phyloP scores from a whole-genome alignment of 1,139 yeast genomes.

The Suhomyces bolitotheri region DNA sequence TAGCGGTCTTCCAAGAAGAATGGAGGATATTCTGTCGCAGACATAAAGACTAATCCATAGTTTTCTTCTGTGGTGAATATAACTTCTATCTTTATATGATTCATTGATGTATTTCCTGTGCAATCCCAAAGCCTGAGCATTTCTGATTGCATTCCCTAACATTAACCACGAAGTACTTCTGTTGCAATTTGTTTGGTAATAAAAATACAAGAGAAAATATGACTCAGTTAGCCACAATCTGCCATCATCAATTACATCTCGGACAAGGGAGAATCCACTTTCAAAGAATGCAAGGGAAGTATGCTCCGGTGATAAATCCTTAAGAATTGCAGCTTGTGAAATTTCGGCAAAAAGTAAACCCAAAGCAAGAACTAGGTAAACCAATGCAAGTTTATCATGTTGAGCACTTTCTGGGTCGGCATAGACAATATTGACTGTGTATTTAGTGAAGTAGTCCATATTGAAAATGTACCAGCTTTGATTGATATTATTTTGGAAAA shows the following conservation, averaged over 20 bases:
- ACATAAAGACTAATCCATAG: constrained; percentile 42
- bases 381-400: constrained; percentile 17
- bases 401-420: constrained; percentile 11
- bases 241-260: constrained; percentile 36
- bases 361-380: constrained; percentile 42
- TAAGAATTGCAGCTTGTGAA: constrained; percentile 19
- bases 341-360: constrained; percentile 35
- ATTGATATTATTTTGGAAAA: constrained; percentile 22
- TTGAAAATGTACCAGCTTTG: constrained; percentile 30
- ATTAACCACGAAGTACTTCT: constrained; percentile 43
- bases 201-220: constrained; percentile 38
- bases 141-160: constrained; percentile 28
- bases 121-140: constrained; percentile 29
- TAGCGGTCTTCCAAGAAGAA: constrained; percentile 43
- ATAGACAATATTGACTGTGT: constrained; percentile 19
- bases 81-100: constrained; percentile 15
- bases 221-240: constrained; percentile 46
- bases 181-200: constrained; percentile 39
- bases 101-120: constrained; percentile 28
- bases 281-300: constrained; percentile 27
- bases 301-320: constrained; percentile 15
- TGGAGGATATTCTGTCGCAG: constrained; percentile 40
- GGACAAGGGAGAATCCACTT: constrained; percentile 31
- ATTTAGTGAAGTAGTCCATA: constrained; percentile 22
- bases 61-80: constrained; percentile 28